phyloP scores from a whole-genome alignment of 2,329 filamentous ascomycete genomes.

The Diaporthe sp. region DNA sequence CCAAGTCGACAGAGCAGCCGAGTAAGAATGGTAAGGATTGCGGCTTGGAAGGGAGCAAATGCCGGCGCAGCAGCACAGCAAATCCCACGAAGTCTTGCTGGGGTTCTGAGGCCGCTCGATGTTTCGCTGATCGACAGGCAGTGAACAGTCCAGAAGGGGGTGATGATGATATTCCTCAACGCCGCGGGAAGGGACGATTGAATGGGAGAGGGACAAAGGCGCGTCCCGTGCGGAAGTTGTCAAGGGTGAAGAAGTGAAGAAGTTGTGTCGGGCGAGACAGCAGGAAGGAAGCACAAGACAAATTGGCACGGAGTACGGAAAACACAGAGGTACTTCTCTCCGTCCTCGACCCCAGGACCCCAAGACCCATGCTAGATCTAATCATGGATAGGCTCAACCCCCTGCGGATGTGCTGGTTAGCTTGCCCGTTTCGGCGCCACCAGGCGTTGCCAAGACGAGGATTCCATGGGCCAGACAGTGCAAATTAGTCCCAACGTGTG shows the following conservation, averaged over 20 bases:
- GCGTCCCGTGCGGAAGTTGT: conserved; percentile 2
- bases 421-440: not conserved
- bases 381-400: conserved; percentile 12
- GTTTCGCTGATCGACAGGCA: not conserved
- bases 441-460: not conserved
- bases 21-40: not conserved
- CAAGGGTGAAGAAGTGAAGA: not conserved
- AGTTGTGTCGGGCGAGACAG: not conserved
- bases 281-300: not conserved
- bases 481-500: not conserved
- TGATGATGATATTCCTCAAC: not conserved
- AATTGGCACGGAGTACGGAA: not conserved
- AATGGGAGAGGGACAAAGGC: not conserved
- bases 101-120: not conserved
- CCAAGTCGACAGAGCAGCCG: not conserved
- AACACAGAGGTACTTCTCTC: not conserved
- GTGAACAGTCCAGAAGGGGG: not conserved
- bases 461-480: not conserved
- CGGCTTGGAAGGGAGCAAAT: not conserved
- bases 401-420: conserved; percentile 15
- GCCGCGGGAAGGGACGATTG: not conserved
- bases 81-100: not conserved
- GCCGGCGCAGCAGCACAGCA: not conserved
- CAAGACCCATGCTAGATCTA: conserved; percentile 10
- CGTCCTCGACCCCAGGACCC: not conserved